Base-by-base conservation (phyloP, 1,284 basidiomycete genomes). In the Cryptococcus sp. region DNA sequence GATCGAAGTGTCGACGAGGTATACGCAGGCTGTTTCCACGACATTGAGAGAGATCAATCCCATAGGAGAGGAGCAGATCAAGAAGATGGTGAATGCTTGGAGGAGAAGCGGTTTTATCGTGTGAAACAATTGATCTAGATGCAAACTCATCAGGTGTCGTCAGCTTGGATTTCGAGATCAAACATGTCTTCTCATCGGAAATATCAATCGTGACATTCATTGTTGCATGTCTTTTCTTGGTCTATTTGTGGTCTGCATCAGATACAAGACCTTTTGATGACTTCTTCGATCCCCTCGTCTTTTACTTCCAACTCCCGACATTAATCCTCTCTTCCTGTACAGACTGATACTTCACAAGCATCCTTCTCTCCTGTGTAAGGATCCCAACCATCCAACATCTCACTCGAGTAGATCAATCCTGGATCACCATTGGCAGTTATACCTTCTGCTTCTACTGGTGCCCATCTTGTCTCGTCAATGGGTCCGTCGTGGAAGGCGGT, bases 361-460 rank as follows among this genome's bases (percentile, higher is more conserved):
- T 72, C 70, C 56, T 63, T 66, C 50, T 72, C 70, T 5, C 65
- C 68, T 13, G 70, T 72, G 55, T 71, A 71, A 13, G 68, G 68
- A 56, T 72, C 70, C 63, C 66, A 72, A 4, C 68, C 67, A 53
- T 65, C 63, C 33, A 69, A 53, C 64, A 72, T 68, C 54, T 65
- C 51, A 54, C 67, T 69, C 23, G 58, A 57, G 52, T 72, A 72
- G 4, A 62, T 54, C 50, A 72, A 54, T 7, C 50, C 50, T 3
- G 67, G 67, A 53, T 68, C 67, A n/a, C 70, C 70, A 30, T 62
- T 53, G 3, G 64, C 63, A 10, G 55, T 60, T 14, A 65, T 51
- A 2, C 68, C 70, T 38, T 67, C 68, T 11, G 66, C 69, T 53
- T 72, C 68, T 1, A 59, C 64, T 0, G 67, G 65, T n/a, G 58